Conservation (phyloP, 768 basidiomycete genomes). For the Astraeus odoratus region DNA sequence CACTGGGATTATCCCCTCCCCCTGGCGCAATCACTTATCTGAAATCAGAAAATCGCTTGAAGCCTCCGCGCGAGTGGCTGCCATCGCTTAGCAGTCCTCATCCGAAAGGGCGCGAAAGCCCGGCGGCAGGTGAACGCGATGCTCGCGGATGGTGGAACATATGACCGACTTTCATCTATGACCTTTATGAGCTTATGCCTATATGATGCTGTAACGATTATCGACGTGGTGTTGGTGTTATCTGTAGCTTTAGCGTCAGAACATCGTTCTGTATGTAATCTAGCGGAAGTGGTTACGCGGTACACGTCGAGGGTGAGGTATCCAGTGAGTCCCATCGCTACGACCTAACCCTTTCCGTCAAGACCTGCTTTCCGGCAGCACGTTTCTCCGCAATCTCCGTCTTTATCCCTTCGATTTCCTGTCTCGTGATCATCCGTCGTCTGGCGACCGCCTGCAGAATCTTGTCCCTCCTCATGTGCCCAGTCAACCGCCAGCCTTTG, state of each 20-base stretch:
- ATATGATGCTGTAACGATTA: background rate
- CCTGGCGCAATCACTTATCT: conserved; percentile 23
- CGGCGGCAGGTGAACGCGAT: background rate
- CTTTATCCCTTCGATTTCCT: conserved; percentile 32
- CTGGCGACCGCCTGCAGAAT: conserved; percentile 45
- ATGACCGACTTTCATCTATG: background rate
- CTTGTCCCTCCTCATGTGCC: conserved; percentile 38
- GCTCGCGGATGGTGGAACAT: background rate
- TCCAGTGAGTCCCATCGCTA: background rate
- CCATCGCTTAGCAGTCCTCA: conserved; percentile 7
- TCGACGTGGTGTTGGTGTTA: background rate
- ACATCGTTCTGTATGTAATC: conserved; percentile 3
- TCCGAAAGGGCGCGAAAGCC: background rate
- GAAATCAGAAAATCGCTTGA: conserved; percentile 29
- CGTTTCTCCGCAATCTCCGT: conserved; percentile 22
- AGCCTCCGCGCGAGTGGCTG: conserved; percentile 5
- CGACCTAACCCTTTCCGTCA: conserved; percentile 15
- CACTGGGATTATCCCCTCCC: conserved; percentile 22
- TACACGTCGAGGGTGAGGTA: conserved; percentile 3
- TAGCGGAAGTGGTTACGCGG: background rate
- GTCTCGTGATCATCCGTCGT: conserved; percentile 38
- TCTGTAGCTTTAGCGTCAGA: conserved; percentile 19
- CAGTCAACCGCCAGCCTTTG: conserved; percentile 34
- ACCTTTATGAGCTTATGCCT: conserved; percentile 1
- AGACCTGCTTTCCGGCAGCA: conserved; percentile 16